phyloP scores from a whole-genome alignment of 176 grass and related monocot species.

The Olyra latifolia region DNA sequence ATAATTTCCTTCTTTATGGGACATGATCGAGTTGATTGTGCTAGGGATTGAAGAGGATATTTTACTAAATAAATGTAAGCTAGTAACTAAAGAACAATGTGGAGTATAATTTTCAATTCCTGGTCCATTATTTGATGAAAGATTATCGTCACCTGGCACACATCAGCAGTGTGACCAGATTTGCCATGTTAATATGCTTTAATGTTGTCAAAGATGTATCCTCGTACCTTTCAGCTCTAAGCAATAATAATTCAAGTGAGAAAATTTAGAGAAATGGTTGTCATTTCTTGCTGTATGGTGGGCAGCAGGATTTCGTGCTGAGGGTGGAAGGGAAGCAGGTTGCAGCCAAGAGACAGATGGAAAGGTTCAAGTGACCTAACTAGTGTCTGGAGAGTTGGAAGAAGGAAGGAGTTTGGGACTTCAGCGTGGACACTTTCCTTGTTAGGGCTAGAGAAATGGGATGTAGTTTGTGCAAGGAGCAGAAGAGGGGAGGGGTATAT shows the following conservation, averaged over 20 bases:
- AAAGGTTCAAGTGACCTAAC: too few species aligned
- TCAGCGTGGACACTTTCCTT: background rate
- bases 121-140: background rate
- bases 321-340: background rate
- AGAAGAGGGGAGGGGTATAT: too few species aligned
- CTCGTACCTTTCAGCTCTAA: background rate
- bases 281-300: background rate
- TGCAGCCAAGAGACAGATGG: background rate
- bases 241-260: background rate
- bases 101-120: background rate
- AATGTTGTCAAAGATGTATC: background rate
- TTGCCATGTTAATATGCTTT: background rate
- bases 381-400: background rate
- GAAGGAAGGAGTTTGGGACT: background rate
- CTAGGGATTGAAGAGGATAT: background rate
- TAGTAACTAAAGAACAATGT: background rate
- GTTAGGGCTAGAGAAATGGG: background rate
- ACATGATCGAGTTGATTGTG: background rate
- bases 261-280: background rate
- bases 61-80: background rate
- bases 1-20: background rate
- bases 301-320: background rate
- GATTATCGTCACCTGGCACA: background rate
- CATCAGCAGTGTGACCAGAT: background rate
- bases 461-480: background rate